These are phyloP conservation scores for Fraxinus angustifolia DNA, from an alignment of 305 asterid genomes.

Conservation along the genomic window DNA sequence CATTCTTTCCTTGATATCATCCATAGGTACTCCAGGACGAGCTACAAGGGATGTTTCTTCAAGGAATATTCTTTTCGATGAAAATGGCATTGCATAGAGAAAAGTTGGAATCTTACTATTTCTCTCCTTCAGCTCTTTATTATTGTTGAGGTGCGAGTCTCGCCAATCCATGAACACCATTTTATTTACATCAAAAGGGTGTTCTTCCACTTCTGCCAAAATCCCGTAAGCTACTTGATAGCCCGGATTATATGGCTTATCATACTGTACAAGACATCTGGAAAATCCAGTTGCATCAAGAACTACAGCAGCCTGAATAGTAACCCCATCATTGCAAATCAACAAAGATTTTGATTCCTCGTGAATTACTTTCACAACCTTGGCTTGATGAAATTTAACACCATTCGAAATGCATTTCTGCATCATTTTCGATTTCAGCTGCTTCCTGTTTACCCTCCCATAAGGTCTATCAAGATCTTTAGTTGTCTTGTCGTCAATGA, in stretches of 20 bases:
- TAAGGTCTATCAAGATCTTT: constrained; percentile 84
- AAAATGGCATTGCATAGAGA: constrained; percentile 96
- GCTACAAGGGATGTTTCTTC: constrained; percentile 98
- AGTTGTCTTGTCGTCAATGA: constrained; percentile 49
- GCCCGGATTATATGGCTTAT: constrained; percentile 93
- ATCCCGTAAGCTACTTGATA: constrained; percentile 96
- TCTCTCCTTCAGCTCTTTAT: constrained; percentile 55
- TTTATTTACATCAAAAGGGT: constrained; percentile 76
- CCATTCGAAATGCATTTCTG: constrained; percentile 85
- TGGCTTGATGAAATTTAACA: constrained; percentile 90
- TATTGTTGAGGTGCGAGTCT: constrained; percentile 67
- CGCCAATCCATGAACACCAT: constrained; percentile 99
- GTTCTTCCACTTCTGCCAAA: constrained; percentile 87
- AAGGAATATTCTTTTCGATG: constrained; percentile 66
- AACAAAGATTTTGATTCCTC: constrained; percentile 76
- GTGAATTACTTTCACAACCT: constrained; percentile 78
- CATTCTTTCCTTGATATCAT: constrained; percentile 89
- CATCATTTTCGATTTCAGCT: constrained; percentile 90
- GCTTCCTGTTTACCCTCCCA: constrained; percentile 86
- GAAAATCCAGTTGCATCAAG: constrained; percentile 98
- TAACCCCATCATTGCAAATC: constrained; percentile 84
- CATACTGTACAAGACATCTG: constrained; percentile 77
- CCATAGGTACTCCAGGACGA: constrained; percentile 82
- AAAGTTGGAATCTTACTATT: constrained; percentile 80
- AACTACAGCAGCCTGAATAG: constrained; percentile 82